Base-by-base conservation (phyloP, 352 stramenopile species). In the Phytophthora hybrid region DNA sequence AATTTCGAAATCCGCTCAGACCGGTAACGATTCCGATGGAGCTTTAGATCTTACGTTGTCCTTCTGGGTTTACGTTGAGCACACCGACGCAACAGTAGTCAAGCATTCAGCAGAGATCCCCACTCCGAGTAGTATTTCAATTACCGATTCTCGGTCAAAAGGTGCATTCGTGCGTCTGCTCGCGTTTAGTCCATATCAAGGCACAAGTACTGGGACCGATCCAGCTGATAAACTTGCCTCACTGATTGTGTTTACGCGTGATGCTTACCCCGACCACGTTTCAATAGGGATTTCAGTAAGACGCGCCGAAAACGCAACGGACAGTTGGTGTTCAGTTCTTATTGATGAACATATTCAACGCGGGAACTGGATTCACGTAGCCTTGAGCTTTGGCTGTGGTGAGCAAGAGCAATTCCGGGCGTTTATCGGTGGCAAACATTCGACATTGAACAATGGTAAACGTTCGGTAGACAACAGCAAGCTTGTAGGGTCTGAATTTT, bases 61-160 rank as follows among this genome's bases (percentile, higher is more conserved):
- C 5, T 74, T 79, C 62, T 79, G 73, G 73, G 13, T 77, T 21
- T 63, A 71, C 49, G 55, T 70, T 23, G 73, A 79, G 10, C 34
- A 67, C 5, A 68, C 58, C 13, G 59, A 59, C 9, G 72, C 34
- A 10, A 21, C 51, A 13, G 10, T 21, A 1, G 10, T 23, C 29
- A 61, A 66, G 51, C 19, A 58, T 21, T 23, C n/a, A 34, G 1
- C 31, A 53, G 57, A 19, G 18, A 16, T 19, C 19, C 8, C 32
- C 23, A 29, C 23, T 29, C 23, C 23, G 23, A 52, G 18, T n/a
- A 29, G 16, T 53, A 16, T 16, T 18, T 19, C 19, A 19, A 56
- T 34, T 26, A 26, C 55, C 4, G 31, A 18, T 21, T 10, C 49
- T 23, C 32, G 18, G 18, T 44, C 39, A 18, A 66, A 75, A 19